Percentiles rank a stretch among this genome's conserved stretches.
Evolutionary conservation across 2,329 filamentous ascomycete genomes (phyloP).

Genomic region (Arthrobotrys sphaeroides): DNA sequence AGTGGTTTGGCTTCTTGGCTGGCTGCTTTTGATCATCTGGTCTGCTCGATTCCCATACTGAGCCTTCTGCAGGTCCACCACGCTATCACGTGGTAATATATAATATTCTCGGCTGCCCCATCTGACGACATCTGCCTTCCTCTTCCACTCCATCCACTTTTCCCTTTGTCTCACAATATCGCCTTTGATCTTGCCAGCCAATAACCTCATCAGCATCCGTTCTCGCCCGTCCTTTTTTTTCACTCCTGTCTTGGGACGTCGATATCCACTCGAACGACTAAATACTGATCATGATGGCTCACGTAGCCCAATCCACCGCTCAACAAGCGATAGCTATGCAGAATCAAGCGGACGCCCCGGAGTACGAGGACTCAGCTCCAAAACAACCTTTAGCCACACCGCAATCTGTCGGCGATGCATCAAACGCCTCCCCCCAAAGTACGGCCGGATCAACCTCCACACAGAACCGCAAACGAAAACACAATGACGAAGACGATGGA

Average conservation of each 20-base stretch:
- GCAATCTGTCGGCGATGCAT: conserved; percentile 30
- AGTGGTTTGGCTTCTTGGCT: conserved; percentile 11
- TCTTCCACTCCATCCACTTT: conserved; percentile 47
- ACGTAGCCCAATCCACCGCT: conserved; percentile 53
- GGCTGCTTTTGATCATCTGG: conserved; percentile 22
- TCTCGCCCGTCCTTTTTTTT: background rate
- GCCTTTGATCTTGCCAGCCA: background rate
- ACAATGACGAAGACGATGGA: conserved; percentile 48
- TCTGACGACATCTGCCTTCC: conserved; percentile 51
- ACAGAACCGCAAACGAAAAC: conserved; percentile 49
- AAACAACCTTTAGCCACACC: conserved; percentile 42
- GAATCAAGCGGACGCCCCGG: conserved; percentile 38
- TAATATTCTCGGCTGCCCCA: conserved; percentile 55
- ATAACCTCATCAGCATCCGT: background rate
- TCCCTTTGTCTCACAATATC: conserved; percentile 19
- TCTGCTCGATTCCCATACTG: conserved; percentile 44
- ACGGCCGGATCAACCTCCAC: conserved; percentile 34
- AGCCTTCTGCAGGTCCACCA: conserved; percentile 56
- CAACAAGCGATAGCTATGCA: conserved; percentile 53
- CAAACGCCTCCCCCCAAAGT: conserved; percentile 41
- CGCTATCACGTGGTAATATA: conserved; percentile 58
- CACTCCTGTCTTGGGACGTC: conserved; percentile 15
- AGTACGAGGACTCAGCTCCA: conserved; percentile 44
- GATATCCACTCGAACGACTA: background rate
- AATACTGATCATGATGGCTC: conserved; percentile 49